phyloP scores from a whole-genome alignment of 768 basidiomycete species.

The Pluteus cervinus region DNA sequence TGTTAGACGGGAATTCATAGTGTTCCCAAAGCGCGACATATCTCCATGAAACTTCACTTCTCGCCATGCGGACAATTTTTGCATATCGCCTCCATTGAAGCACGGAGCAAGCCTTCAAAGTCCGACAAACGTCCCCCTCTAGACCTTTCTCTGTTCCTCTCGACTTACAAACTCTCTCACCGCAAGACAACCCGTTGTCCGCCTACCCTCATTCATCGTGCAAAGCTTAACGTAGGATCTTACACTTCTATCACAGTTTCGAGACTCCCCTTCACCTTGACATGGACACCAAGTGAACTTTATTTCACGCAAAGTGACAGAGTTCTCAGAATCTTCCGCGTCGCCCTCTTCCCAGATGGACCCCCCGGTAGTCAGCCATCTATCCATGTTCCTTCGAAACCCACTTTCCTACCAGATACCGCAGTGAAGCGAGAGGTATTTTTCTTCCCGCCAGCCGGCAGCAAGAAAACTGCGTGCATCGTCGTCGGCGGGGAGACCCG shows the following conservation, averaged over 20 bases:
- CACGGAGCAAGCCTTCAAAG: constrained; percentile 8
- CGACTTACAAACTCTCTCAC: constrained; percentile 16
- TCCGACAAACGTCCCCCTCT: constrained; percentile 6
- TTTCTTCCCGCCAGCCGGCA: constrained; percentile 12
- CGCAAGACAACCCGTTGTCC: constrained; percentile 13
- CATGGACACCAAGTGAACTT: constrained; percentile 17
- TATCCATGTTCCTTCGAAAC: constrained; percentile 12
- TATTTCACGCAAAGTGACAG: constrained; percentile 15
- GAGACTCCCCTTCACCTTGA: constrained; percentile 18
- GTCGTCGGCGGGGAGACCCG: constrained; percentile 13
- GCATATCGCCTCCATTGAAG: constrained; percentile 22
- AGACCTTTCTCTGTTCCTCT: constrained; percentile 14
- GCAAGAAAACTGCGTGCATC: constrained; percentile 1
- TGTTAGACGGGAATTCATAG: not conserved
- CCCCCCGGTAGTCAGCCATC: not conserved
- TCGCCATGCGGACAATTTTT: constrained; percentile 17
- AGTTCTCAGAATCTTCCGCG: constrained; percentile 13
- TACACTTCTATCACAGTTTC: constrained; percentile 9
- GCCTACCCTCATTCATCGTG: constrained; percentile 14
- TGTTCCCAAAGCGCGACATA: constrained; percentile 14
- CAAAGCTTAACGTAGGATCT: constrained; percentile 10
- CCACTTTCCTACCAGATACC: constrained; percentile 16
- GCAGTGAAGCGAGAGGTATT: constrained; percentile 14
- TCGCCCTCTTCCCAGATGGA: constrained; percentile 14
- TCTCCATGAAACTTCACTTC: constrained; percentile 21